Conservation (phyloP, 306 rosid species). For the Morella rubra region DNA sequence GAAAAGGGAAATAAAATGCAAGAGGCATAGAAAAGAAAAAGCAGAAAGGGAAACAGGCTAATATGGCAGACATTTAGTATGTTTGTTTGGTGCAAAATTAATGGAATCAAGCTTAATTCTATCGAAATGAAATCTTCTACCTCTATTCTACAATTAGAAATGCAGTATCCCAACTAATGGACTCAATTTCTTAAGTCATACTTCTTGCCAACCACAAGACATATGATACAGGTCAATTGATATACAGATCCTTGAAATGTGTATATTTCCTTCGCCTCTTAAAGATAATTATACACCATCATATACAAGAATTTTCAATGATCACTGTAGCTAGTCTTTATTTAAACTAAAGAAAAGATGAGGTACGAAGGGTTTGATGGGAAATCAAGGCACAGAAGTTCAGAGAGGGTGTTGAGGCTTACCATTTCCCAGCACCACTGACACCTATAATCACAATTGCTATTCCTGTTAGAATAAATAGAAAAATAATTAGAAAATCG, state of each 20-base stretch:
- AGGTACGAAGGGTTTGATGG: neutral
- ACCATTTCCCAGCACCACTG: slow-evolving; percentile 91
- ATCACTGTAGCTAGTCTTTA: neutral
- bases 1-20: neutral
- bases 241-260: neutral
- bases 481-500: neutral
- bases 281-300: neutral
- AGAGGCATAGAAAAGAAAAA: neutral
- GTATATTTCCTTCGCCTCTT: neutral
- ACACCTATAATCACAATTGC: slow-evolving; percentile 74
- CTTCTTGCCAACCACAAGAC: neutral
- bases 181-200: neutral
- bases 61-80: neutral
- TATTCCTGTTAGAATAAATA: slow-evolving; percentile 27
- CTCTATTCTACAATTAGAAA: no score
- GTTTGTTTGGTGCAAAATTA: neutral
- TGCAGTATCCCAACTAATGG: no score
- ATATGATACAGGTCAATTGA: neutral
- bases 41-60: neutral
- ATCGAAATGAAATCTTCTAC: no score
- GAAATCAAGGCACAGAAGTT: neutral
- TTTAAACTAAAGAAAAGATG: neutral
- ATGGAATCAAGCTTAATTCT: neutral
- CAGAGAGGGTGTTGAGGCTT: slow-evolving; percentile 13
- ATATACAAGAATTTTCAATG: neutral